Base-by-base conservation (phyloP, 192 early-diverging fungal species). In the Spizellomyces sp. region DNA sequence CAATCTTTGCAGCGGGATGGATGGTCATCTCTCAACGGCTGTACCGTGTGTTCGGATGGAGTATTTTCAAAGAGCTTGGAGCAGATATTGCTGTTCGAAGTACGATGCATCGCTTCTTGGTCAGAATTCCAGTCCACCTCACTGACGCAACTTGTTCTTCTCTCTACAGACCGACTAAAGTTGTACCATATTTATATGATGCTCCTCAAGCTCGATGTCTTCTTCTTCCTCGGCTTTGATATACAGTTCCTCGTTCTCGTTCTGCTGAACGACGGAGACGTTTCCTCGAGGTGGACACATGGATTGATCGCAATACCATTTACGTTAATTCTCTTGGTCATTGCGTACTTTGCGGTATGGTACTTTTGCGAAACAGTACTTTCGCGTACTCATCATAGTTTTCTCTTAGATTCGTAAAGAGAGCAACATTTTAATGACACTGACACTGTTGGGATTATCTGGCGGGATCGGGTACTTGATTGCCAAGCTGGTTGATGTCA, bases 161-260 rank as follows among this genome's bases (percentile, higher is more conserved):
- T 45, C 22, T 19, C 48, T 21, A 8, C 67, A 85, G 84, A 83
- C 43, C 81, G 80, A 9, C 75, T 87, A 43, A 81, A 67, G 48
- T 41, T 84, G 43, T 93, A 92, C 76, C 91, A 94, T 58, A 87
- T 95, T 65, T 93, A 93, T 66, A 70, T 95, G 59, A 79, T 92
- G 64, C 77, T 94, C 12, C 78, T 95, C 47, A 95, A 95, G 76
- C 65, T 94, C 12, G 92, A 93, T 58, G 76, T 94, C 1, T 95
- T 93, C 79, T 95, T 95, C 80, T 92, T 93, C 66, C 54, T 92
- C 6, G 84, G 83, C 10, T 92, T 92, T 68, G 83, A 86, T 9
- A 79, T 91, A 36, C 91, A 92, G 67, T 88, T 83, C 62, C 64
- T 91, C 21, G 78, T 88, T 5, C 76, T 93, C 19, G 85, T 87